phyloP scores from a whole-genome alignment of 2,329 filamentous ascomycete species.

The Aquanectria penicillioides region DNA sequence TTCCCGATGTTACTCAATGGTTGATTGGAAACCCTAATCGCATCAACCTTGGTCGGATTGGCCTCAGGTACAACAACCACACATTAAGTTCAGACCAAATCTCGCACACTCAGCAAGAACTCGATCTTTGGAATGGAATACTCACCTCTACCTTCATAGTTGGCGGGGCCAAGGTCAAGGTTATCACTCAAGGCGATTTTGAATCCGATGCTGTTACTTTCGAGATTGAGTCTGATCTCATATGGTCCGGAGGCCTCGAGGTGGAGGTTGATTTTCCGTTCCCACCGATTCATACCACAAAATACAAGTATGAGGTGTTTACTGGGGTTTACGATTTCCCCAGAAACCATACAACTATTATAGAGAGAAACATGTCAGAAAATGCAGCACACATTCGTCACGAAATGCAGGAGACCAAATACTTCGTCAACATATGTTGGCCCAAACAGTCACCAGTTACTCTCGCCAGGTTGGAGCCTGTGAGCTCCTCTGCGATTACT shows the following conservation, averaged over 20 bases:
- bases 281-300: constrained; percentile 49
- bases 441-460: constrained; percentile 29
- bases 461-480: constrained; percentile 31
- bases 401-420: constrained; percentile 48
- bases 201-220: constrained; percentile 51
- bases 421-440: constrained; percentile 53
- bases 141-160: constrained; percentile 52
- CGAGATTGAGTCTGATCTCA: constrained; percentile 48
- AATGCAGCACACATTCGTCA: constrained; percentile 48
- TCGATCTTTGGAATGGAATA: constrained; percentile 31
- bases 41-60: constrained; percentile 55
- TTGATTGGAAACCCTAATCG: constrained; percentile 60
- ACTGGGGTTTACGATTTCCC: constrained; percentile 53
- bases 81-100: constrained; percentile 44
- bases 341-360: constrained; percentile 49
- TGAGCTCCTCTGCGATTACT: constrained; percentile 33
- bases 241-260: constrained; percentile 45
- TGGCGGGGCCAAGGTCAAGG: constrained; percentile 43
- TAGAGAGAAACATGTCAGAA: constrained; percentile 19
- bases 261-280: constrained; percentile 57
- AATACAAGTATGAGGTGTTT: constrained; percentile 57
- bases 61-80: constrained; percentile 47
- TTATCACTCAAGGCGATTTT: constrained; percentile 51
- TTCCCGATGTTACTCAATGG: constrained; percentile 58
- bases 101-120: constrained; percentile 41